Evolutionary conservation across 352 stramenopile genomes (phyloP).

Genomic region (Globisporangium okanoganense): DNA sequence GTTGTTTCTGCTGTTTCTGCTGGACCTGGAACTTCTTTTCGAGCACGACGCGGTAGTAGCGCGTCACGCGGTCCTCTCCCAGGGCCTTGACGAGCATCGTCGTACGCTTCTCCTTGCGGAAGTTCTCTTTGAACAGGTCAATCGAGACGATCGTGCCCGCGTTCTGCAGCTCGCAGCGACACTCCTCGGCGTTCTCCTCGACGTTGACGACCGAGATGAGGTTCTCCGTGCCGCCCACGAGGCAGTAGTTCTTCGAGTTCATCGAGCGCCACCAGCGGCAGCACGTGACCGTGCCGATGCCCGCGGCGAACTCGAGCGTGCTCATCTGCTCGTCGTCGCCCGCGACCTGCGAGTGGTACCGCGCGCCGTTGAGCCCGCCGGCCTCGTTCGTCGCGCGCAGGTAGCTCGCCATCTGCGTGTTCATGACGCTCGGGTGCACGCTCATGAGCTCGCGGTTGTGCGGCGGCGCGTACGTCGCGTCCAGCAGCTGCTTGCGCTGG

Average conservation of each 20-base stretch:
- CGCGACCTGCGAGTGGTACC: conserved; percentile 79
- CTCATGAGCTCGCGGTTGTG: conserved; percentile 70
- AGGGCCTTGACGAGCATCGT: conserved; percentile 80
- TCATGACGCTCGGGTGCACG: conserved; percentile 70
- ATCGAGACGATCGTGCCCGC: conserved; percentile 66
- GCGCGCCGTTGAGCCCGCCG: conserved; percentile 71
- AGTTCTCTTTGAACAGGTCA: conserved; percentile 75
- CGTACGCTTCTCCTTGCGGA: conserved; percentile 67
- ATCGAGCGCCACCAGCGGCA: conserved; percentile 77
- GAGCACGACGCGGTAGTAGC: conserved; percentile 80
- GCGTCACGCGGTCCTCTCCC: conserved; percentile 35
- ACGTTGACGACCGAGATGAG: conserved; percentile 87
- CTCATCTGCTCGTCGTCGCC: conserved; percentile 84
- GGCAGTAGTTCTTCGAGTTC: conserved; percentile 81
- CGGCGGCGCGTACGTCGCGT: conserved; percentile 42
- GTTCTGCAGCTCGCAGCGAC: conserved; percentile 70
- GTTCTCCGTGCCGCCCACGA: conserved; percentile 70
- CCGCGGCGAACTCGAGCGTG: conserved; percentile 71
- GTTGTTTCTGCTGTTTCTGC: conserved; percentile 17
- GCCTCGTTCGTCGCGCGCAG: conserved; percentile 76
- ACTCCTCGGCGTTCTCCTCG: conserved; percentile 81
- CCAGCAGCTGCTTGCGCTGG: conserved; percentile 56
- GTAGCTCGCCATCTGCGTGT: conserved; percentile 80
- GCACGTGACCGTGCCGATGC: conserved; percentile 67
- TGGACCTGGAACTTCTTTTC: conserved; percentile 65